Base-by-base conservation (phyloP, 371 early-diverging fungal genomes). In the Paraphysoderma sedebokerense region DNA sequence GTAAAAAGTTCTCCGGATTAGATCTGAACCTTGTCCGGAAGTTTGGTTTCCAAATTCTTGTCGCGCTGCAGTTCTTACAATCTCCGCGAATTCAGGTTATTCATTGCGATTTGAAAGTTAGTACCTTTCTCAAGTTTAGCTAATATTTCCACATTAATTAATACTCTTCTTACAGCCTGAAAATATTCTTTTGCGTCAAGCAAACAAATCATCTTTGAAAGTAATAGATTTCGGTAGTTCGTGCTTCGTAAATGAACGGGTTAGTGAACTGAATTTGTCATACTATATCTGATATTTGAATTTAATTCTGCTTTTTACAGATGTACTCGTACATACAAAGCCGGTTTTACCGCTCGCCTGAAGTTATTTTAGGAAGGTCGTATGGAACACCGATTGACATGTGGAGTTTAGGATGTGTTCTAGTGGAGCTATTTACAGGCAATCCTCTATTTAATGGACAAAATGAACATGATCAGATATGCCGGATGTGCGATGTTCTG, bases 161-260 rank as follows among this genome's bases (percentile, higher is more conserved):
- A 19, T 37, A n/a, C 41, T 19, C 11, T 8, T 41, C 15, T 30
- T 19, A 32, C 19, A 44, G 6, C 26, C 27, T 20, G 1, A 13
- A 19, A 59, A 45, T 35, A 42, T 59, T 22, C 22, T 59, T 20
- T 33, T 55, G 19, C 24, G 44, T 3, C 28, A 42, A 36, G 13
- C 23, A 13, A 46, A 44, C 22, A 37, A 44, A 3, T 26, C 33
- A 6, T 3, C 15, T 15, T 28, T 74, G 22, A 67, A 69, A 38
- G 56, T 74, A 5, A 67, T 69, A 31, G 75, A 74, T 50, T 74
- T 74, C 61, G 69, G 75, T 6, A 65, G 63, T 40, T 62, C 72
- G 2, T 61, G 61, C 30, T 52, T 61, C 33, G 15, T 13, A 3
- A 28, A 50, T 13, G 51, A 63, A 6, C 45, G 56, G 59, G 46